Base-by-base conservation (phyloP, 208 protist species). In the Wallacemonas collosoma region DNA sequence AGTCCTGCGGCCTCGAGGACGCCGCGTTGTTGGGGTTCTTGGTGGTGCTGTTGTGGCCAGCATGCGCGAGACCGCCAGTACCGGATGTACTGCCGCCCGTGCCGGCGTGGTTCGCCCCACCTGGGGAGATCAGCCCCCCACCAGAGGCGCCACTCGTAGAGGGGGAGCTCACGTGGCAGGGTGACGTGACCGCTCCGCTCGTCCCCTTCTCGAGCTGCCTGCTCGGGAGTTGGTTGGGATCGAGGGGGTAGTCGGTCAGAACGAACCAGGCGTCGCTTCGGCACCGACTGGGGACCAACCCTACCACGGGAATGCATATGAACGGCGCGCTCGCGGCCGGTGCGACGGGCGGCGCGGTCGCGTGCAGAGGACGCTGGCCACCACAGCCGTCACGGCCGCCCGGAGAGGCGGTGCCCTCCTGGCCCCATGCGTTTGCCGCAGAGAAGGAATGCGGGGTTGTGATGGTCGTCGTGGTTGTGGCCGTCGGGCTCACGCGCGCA, bases 211-310 rank as follows among this genome's bases (percentile, higher is more conserved):
- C 51, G 14, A 56, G 12, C 26, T 26, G 55, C 63, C 63, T 2
- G 56, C 68, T 56, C 39, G 26, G 54, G 45, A 61, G 14, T 56
- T 36, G 41, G 17, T 51, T 26, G 5, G 55, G 41, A 36, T 61
- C 43, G 56, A 63, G 40, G 8, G 75, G 72, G 55, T 66, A 68
- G 63, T 68, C 57, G 3, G 78, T 71, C 1, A 75, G 81, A 55
- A 77, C 62, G 65, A 88, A 83, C 91, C 91, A 95, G 38, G 93
- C 89, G 55, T 94, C 91, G 44, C 80, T 75, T 4, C 91, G 91
- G 71, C 81, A 93, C 2, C 91, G 89, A 62, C 83, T 93, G 1
- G 89, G 89, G 36, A 96, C 82, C 6, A 94, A 61, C 8, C 87
- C 87, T 5, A 92, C 80, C 12, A 92, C 43, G 36, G 87, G 84